Base-by-base conservation (phyloP, 805 yeast genomes). In the Starmera quercuum region DNA sequence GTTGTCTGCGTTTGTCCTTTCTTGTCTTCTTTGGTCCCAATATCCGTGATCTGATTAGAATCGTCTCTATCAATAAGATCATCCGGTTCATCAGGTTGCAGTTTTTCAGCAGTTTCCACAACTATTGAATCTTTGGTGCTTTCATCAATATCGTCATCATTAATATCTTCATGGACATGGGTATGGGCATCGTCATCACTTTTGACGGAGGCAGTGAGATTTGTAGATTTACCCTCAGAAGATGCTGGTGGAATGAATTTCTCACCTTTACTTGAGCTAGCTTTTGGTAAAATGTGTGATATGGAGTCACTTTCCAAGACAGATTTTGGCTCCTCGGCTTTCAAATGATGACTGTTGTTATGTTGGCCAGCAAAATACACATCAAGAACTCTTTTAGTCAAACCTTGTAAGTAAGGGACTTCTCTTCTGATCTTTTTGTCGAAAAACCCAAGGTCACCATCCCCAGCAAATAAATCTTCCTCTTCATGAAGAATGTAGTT, bases 361-460 rank as follows among this genome's bases (percentile, higher is more conserved):
- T n/a, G n/a, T n/a, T n/a, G n/a, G n/a, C n/a, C n/a, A n/a, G n/a
- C n/a, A n/a, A n/a, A n/a, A 16, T 26, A 46, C 30, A 43, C 35
- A 10, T 37, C 36, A 17, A 45, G 35, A n/a, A 51, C 44, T 46
- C 64, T 63, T 29, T 45, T 51, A 30, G 63, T 61, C 31, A 64
- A 49, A 5, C 58, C 64, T 29, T 59, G 63, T 34, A 66, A 45
- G 41, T 67, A 66, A 31, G 58, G 60, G 23, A 66, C 64, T 15
- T 73, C 66, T 36, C 67, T 63, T 26, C 70, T 64, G 8, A 75
- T 58, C 20, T 64, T 68, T 41, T 70, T 73, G 38, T 88, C 83
- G 50, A 79, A 72, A 37, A 65, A 71, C n/a, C 77, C 77, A 39
- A 86, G 66, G 27, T 80, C 83, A 40, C 90, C 90, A 40, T 80